Evolutionary conservation across 2,329 filamentous ascomycete species (phyloP).

Genomic region (Ophiostoma pallidulum): DNA sequence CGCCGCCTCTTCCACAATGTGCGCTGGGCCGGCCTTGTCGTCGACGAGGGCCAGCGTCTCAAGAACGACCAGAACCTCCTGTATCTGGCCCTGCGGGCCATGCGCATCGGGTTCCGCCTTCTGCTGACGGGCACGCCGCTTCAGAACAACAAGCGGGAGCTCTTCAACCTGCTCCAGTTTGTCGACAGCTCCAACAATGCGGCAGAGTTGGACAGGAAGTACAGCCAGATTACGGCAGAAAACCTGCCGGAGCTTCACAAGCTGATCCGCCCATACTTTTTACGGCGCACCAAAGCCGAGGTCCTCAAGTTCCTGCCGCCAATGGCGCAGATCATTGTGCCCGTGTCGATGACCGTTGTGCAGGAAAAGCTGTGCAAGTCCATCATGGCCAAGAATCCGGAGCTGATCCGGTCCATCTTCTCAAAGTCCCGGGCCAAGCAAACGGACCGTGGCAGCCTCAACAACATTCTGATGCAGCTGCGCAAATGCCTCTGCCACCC

Average conservation of each 20-base stretch:
- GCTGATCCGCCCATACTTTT: constrained; percentile 64
- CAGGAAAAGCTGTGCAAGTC: constrained; percentile 94
- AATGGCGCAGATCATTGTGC: constrained; percentile 90
- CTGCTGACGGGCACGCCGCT: constrained; percentile 86
- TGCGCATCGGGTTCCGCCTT: constrained; percentile 74
- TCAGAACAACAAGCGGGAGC: constrained; percentile 88
- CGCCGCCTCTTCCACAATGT: constrained; percentile 57
- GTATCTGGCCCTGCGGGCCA: constrained; percentile 61
- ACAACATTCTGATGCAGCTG: constrained; percentile 92
- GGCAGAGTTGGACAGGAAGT: constrained; percentile 63
- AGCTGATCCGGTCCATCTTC: constrained; percentile 82
- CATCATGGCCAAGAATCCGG: constrained; percentile 82
- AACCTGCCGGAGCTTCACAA: constrained; percentile 74
- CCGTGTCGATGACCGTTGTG: constrained; percentile 86
- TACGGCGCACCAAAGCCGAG: constrained; percentile 74
- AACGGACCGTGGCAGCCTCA: constrained; percentile 69
- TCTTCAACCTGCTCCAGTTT: constrained; percentile 96
- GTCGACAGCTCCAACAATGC: constrained; percentile 66
- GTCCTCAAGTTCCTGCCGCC: constrained; percentile 87
- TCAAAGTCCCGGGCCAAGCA: constrained; percentile 56
- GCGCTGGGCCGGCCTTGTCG: constrained; percentile 78
- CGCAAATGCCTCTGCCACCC: constrained; percentile 93
- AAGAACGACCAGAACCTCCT: constrained; percentile 86
- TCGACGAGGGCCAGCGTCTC: constrained; percentile 90
- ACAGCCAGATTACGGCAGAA: constrained; percentile 67